These are phyloP conservation scores for Volvox africanus DNA, from an alignment of 139 green algal genomes.

Conservation along the genomic window DNA sequence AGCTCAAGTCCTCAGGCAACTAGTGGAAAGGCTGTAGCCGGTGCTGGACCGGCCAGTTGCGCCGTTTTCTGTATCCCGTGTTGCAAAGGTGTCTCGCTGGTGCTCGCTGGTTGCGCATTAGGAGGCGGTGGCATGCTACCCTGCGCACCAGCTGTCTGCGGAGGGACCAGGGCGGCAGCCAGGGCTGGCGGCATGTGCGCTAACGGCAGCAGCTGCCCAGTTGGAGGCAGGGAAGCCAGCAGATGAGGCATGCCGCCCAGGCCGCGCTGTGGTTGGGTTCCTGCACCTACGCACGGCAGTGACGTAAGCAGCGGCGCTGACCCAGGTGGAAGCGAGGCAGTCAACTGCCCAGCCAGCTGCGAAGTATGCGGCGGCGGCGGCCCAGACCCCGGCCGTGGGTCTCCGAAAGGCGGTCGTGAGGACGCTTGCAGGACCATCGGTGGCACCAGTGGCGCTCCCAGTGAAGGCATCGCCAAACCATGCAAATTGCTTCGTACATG, in stretches of 20 bases:
- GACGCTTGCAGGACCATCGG: not conserved
- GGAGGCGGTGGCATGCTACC: not conserved
- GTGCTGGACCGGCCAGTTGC: not conserved
- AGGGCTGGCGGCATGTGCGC: not conserved
- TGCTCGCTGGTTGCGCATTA: not conserved
- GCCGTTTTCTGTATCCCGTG: slow-evolving; percentile 1
- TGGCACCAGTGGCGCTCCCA: not conserved
- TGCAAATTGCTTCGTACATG: not conserved
- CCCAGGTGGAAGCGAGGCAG: not conserved
- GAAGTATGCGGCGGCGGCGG: not conserved
- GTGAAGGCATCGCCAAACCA: not conserved
- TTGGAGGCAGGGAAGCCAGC: not conserved
- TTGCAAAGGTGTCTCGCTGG: not conserved
- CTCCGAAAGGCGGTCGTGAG: not conserved
- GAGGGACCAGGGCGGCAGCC: not conserved
- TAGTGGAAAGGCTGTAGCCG: slow-evolving; percentile 10
- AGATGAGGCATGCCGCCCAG: not conserved
- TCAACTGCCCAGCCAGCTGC: not conserved
- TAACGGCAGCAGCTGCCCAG: not conserved
- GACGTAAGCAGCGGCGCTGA: not conserved
- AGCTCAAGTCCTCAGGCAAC: slow-evolving; percentile 6
- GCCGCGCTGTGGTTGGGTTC: not conserved
- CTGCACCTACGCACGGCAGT: not conserved
- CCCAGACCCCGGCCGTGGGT: not conserved
- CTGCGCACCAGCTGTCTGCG: not conserved